Evolutionary conservation across 768 basidiomycete genomes (phyloP), one percentile per base, ranked within the genome.

Genomic region (Suillus sp.): DNA sequence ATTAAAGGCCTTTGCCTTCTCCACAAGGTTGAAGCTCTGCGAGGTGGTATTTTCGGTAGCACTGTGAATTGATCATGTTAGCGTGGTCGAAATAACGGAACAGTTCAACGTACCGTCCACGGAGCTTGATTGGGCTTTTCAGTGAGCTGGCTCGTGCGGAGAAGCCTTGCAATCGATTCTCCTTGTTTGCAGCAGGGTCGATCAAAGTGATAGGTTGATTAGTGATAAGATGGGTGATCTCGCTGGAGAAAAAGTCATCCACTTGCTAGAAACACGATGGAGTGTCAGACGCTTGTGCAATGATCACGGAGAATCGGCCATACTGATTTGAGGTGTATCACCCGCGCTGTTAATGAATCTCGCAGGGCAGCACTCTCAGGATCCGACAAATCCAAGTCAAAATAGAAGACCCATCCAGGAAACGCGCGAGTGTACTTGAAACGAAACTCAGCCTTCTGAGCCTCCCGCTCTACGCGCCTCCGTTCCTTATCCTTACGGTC

Each of bases 141-240:
- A 86, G 78, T 18, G 66, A 61, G n/a, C 66, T 66, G 8, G 68
- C 69, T 54, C 69, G 73, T 69, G 67, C 65, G 62, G 63, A 62
- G 50, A 65, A 64, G 3, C 65, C 59, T 62, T 74, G 75, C 1
- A 72, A 56, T 60, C 77, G 80, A 18, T 93, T 92, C 74, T 92
- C 91, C 74, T 92, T 92, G 73, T 90, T 85, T 6, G 78, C 75
- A 62, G 64, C 62, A 65, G 61, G 71, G 64, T 75, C 76, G 22
- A 79, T 76, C 32, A 66, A 60, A 8, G 80, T 76, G 59, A 76
- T 65, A 38, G 78, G 72, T 61, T 81, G 80, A 69, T 90, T 84
- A 60, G 91, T 92, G 71, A 96, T 88, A 66, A 98, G 82, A 78
- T 99, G 96, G 0, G 95, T 95, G 30, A 96, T 86, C 55, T 86